Evolutionary conservation across 2,329 filamentous ascomycete species (phyloP).

Genomic region (Diaporthe velutina): DNA sequence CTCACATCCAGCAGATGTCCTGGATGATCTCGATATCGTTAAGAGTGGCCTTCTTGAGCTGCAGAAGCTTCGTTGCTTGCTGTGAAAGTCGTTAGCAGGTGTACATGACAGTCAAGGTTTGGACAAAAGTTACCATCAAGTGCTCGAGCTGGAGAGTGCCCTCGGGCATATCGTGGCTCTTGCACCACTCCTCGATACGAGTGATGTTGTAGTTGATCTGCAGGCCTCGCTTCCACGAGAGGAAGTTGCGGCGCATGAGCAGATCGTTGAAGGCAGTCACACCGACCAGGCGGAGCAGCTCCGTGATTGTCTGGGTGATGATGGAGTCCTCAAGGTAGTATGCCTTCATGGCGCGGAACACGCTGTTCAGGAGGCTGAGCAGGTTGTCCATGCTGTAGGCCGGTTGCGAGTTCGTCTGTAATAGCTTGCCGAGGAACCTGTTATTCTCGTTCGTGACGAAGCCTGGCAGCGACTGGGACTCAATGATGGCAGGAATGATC

Average conservation of each 20-base stretch:
- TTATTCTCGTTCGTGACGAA: slow-evolving; percentile 99
- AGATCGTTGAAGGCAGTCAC: slow-evolving; percentile 99
- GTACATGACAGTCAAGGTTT: background rate
- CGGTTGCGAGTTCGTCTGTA: slow-evolving; percentile 89
- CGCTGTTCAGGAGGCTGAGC: slow-evolving; percentile 93
- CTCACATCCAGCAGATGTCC: slow-evolving; percentile 99
- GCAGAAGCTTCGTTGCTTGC: slow-evolving; percentile 98
- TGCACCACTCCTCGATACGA: slow-evolving; percentile 99
- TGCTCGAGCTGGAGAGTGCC: slow-evolving; percentile 97
- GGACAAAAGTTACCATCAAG: slow-evolving; percentile 78
- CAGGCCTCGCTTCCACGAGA: slow-evolving; percentile 98
- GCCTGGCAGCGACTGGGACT: slow-evolving; percentile 96
- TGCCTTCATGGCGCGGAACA: slow-evolving; percentile 98
- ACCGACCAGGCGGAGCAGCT: slow-evolving; percentile 91
- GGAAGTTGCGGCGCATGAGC: slow-evolving; percentile 97
- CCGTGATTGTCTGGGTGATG: slow-evolving; percentile 94
- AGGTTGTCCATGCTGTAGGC: slow-evolving; percentile 99
- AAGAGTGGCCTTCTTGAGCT: slow-evolving; percentile 98
- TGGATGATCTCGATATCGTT: slow-evolving; percentile 99
- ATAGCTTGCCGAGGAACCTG: slow-evolving; percentile 95
- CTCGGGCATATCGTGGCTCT: slow-evolving; percentile 99
- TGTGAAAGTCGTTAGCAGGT: slow-evolving; percentile 53
- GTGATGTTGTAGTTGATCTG: slow-evolving; percentile 99
- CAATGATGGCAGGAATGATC: slow-evolving; percentile 99
- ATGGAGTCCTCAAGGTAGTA: slow-evolving; percentile 98